Evolutionary conservation across 2,329 filamentous ascomycete species (phyloP).

Genomic region (Hymenoscyphus fructigenus): DNA sequence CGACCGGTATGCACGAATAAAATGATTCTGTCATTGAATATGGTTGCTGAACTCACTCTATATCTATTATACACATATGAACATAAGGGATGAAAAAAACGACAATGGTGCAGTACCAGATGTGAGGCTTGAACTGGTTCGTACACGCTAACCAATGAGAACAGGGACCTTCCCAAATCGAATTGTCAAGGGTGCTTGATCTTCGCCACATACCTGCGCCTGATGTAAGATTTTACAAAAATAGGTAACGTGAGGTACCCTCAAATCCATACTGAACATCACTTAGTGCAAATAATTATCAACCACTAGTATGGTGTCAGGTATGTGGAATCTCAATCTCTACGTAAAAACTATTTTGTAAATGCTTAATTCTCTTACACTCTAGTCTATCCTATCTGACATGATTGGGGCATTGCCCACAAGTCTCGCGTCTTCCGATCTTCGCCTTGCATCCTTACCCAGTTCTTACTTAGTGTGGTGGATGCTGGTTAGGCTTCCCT

Average conservation of each 20-base stretch:
- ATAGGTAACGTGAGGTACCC: neutral
- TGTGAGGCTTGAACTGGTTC: neutral
- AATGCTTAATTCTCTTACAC: neutral
- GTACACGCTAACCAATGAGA: neutral
- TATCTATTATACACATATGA: conserved; percentile 4
- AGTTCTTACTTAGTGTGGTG: neutral
- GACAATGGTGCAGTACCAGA: neutral
- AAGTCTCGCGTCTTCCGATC: neutral
- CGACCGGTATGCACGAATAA: neutral
- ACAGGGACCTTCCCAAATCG: neutral
- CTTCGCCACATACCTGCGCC: neutral
- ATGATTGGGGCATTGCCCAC: neutral
- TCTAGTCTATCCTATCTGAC: neutral
- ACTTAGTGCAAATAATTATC: no score
- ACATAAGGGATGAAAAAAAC: neutral
- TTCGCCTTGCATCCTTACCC: neutral
- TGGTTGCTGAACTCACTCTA: neutral
- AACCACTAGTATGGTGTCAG: neutral
- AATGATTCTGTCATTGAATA: neutral
- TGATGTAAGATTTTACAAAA: neutral
- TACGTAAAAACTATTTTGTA: neutral
- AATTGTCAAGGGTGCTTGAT: neutral
- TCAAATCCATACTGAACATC: neutral
- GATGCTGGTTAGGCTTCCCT: neutral
- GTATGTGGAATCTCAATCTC: neutral